These are phyloP conservation scores for Corniculantispora saksenae DNA, from an alignment of 2,329 filamentous ascomycete species.

Conservation along the genomic window DNA sequence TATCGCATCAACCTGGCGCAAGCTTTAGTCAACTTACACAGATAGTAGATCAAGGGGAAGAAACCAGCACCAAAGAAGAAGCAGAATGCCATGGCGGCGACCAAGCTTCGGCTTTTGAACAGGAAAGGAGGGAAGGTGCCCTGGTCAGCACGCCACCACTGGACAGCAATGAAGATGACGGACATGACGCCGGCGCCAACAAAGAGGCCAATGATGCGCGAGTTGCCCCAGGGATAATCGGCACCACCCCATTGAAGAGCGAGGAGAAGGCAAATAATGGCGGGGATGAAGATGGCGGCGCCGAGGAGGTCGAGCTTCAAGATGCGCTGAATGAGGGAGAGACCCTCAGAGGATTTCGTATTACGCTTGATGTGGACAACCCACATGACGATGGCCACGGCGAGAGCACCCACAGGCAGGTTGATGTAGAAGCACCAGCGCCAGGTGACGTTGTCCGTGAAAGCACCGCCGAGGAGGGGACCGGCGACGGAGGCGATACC, in stretches of 20 bases:
- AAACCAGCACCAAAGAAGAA: slow-evolving; percentile 53
- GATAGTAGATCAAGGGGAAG: slow-evolving; percentile 55
- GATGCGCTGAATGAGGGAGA: slow-evolving; percentile 40
- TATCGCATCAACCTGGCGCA: slow-evolving; percentile 56
- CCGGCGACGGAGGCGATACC: slow-evolving; percentile 55
- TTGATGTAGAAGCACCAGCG: slow-evolving; percentile 55
- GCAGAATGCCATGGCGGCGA: slow-evolving; percentile 45
- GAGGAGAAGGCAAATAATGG: slow-evolving; percentile 54
- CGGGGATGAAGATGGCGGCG: slow-evolving; percentile 51
- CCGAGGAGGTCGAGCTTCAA: slow-evolving; percentile 52
- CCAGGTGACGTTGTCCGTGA: slow-evolving; percentile 52
- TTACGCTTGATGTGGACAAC: slow-evolving; percentile 45
- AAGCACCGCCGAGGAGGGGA: slow-evolving; percentile 51
- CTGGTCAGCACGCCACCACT: slow-evolving; percentile 43
- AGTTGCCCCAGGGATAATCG: slow-evolving; percentile 51
- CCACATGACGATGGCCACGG: slow-evolving; percentile 50
- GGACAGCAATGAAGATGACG: slow-evolving; percentile 48
- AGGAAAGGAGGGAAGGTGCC: slow-evolving; percentile 50
- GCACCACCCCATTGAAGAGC: slow-evolving; percentile 60
- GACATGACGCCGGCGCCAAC: slow-evolving; percentile 49
- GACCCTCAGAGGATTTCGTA: slow-evolving; percentile 32
- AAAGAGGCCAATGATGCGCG: slow-evolving; percentile 52
- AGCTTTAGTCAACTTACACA: background rate
- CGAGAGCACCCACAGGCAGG: slow-evolving; percentile 48
- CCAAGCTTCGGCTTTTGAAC: slow-evolving; percentile 44